Base-by-base conservation (phyloP, 495 filamentous ascomycete genomes). In the Trichoderma reesei region DNA sequence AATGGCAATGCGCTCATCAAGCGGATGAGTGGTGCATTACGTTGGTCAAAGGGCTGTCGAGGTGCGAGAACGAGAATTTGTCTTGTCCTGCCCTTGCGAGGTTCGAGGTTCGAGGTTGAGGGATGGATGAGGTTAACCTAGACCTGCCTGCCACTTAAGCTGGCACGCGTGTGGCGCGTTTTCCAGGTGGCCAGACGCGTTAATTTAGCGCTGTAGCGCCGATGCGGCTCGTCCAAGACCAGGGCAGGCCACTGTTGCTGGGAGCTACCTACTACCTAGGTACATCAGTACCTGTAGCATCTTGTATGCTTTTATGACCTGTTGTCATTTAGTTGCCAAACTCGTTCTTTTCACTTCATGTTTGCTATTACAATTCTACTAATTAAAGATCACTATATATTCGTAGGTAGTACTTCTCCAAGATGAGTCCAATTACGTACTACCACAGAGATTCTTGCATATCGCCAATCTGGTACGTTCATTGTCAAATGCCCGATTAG, bases 191-290 rank as follows among this genome's bases (percentile, higher is more conserved):
- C 13, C 26, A 14, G 42, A 16, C 51, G 51, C 51, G 51, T 56
- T 56, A 56, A 56, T 56, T 34, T 56, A 56, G 51, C 51, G 51
- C 51, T 26, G 51, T n/a, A 33, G 51, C 34, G 26, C 48, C 51
- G 51, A 10, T 33, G 26, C 26, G 26, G 26, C 26, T 26, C 1
- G 26, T 26, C 26, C 26, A 26, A 26, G 26, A 26, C 26, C 26
- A 1, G 26, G 26, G 26, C 26, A 26, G 26, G 26, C 26, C 26
- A 26, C 26, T 26, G 26, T 26, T 26, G 26, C 26, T 26, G 26
- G 26, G 26, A 26, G 26, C 26, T 26, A 26, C 26, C 26, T 26
- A n/a, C n/a, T n/a, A n/a, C n/a, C n/a, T n/a, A n/a, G n/a, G n/a
- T n/a, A n/a, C n/a, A n/a, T n/a, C n/a, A n/a, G n/a, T 26, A 26